A percentile compares a stretch with the other conserved stretches of the same genome.
phyloP scores from a whole-genome alignment of 768 basidiomycete genomes.

The Dentipellis fragilis region DNA sequence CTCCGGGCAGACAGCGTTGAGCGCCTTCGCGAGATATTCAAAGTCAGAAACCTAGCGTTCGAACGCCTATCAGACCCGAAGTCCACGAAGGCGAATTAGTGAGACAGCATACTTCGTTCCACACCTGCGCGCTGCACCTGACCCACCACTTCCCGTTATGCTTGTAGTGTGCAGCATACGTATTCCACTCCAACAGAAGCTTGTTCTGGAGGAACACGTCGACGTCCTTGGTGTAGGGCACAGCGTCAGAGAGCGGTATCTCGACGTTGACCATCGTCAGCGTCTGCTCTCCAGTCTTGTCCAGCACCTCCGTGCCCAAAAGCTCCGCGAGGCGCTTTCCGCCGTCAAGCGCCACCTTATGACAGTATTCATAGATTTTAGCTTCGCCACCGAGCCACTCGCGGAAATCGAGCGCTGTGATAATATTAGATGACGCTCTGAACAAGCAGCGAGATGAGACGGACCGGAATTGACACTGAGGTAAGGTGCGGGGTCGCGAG shows the following conservation, averaged over 20 bases:
- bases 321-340: slow-evolving; percentile 49
- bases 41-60: slow-evolving; percentile 18
- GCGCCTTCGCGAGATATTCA: slow-evolving; percentile 17
- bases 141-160: slow-evolving; percentile 26
- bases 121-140: slow-evolving; percentile 26
- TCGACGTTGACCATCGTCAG: slow-evolving; percentile 58
- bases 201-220: slow-evolving; percentile 12
- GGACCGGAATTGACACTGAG: slow-evolving; percentile 46
- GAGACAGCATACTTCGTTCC: slow-evolving; percentile 22
- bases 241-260: slow-evolving; percentile 25
- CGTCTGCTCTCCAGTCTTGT: slow-evolving; percentile 45
- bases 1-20: slow-evolving; percentile 15
- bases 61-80: background rate
- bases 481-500: slow-evolving; percentile 43
- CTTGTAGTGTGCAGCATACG: slow-evolving; percentile 18
- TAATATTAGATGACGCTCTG: background rate
- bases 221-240: slow-evolving; percentile 13
- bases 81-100: background rate
- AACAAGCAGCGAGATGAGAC: slow-evolving; percentile 1
- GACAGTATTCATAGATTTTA: slow-evolving; percentile 62
- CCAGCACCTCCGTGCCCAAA: slow-evolving; percentile 54
- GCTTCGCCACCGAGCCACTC: slow-evolving; percentile 66
- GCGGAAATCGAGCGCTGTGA: slow-evolving; percentile 61
- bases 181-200: slow-evolving; percentile 21
- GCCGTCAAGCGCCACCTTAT: slow-evolving; percentile 55